Conservation (phyloP, 2,329 filamentous ascomycete species). For the Onygena corvina region DNA sequence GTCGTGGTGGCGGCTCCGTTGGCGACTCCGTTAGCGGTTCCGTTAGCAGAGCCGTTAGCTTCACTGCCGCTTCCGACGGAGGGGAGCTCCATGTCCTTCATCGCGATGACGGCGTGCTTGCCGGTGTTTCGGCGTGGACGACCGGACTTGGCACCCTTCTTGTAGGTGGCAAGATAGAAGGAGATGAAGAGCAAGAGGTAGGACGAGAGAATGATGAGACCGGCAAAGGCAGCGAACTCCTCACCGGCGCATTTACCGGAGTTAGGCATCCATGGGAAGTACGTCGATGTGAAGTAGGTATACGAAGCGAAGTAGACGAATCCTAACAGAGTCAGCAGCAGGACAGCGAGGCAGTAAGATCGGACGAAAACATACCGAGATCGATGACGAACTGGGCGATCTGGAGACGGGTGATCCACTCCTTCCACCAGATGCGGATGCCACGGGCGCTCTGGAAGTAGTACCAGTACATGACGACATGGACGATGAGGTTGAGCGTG, state of each 20-base stretch:
- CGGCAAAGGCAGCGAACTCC: conserved; percentile 80
- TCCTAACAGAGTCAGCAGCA: conserved; percentile 36
- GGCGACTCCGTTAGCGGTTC: conserved; percentile 22
- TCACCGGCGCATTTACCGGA: conserved; percentile 72
- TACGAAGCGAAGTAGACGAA: conserved; percentile 93
- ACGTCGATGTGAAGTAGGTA: conserved; percentile 82
- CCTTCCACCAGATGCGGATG: conserved; percentile 92
- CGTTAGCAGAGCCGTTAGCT: conserved; percentile 14
- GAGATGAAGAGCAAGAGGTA: conserved; percentile 91
- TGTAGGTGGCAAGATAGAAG: conserved; percentile 86
- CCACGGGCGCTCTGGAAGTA: conserved; percentile 93
- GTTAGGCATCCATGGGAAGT: conserved; percentile 68
- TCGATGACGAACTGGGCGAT: conserved; percentile 91
- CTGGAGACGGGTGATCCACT: conserved; percentile 90
- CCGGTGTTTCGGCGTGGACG: conserved; percentile 47
- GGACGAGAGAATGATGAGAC: conserved; percentile 73
- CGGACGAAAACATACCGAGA: conserved; percentile 50
- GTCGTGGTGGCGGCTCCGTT: conserved; percentile 14
- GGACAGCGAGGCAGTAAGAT: neutral
- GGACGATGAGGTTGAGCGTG: conserved; percentile 72
- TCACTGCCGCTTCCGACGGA: conserved; percentile 16
- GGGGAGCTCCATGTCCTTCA: conserved; percentile 58
- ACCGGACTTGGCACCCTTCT: conserved; percentile 41
- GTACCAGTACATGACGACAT: conserved; percentile 98
- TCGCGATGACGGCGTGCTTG: conserved; percentile 75